phyloP scores from a whole-genome alignment of 2,329 filamentous ascomycete species.

The Aspergillus pseudonomiae region DNA sequence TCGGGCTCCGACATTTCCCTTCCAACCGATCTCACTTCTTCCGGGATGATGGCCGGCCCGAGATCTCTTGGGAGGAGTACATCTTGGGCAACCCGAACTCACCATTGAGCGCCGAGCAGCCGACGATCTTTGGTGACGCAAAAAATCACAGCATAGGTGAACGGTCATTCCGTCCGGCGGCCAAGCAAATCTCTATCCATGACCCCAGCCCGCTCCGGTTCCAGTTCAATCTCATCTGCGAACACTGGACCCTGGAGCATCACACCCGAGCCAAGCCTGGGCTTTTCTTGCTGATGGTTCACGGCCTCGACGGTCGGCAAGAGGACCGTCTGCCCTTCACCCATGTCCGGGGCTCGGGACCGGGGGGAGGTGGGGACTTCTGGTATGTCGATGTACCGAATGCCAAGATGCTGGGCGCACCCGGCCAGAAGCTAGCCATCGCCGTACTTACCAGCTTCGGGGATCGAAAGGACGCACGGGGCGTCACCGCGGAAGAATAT shows the following conservation, averaged over 20 bases:
- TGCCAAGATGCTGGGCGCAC: conserved; percentile 65
- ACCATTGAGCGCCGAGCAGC: conserved; percentile 46
- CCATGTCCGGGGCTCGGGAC: conserved; percentile 39
- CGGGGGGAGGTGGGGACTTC: conserved; percentile 70
- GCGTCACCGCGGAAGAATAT: conserved; percentile 54
- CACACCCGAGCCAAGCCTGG: conserved; percentile 64
- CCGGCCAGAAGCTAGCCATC: conserved; percentile 69
- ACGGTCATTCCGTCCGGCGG: conserved; percentile 64
- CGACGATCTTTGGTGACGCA: conserved; percentile 51
- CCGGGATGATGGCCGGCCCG: conserved; percentile 67
- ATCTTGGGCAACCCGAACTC: conserved; percentile 62
- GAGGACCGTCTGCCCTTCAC: conserved; percentile 72
- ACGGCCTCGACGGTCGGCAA: conserved; percentile 67
- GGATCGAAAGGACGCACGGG: conserved; percentile 55
- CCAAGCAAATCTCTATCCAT: conserved; percentile 63
- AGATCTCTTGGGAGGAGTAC: conserved; percentile 80
- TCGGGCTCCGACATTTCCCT: conserved; percentile 81
- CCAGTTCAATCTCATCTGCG: conserved; percentile 76
- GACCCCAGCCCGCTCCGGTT: conserved; percentile 68
- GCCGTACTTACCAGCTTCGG: conserved; percentile 61
- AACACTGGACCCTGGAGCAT: conserved; percentile 75
- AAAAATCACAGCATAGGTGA: conserved; percentile 55
- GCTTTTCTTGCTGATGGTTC: conserved; percentile 70
- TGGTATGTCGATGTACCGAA: conserved; percentile 77
- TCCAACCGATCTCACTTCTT: conserved; percentile 69